A percentile compares a stretch with the other conserved stretches of the same genome.
Evolutionary conservation across 73 alveolate genomes (phyloP).

Genomic region (Paramecium octaurelia): DNA sequence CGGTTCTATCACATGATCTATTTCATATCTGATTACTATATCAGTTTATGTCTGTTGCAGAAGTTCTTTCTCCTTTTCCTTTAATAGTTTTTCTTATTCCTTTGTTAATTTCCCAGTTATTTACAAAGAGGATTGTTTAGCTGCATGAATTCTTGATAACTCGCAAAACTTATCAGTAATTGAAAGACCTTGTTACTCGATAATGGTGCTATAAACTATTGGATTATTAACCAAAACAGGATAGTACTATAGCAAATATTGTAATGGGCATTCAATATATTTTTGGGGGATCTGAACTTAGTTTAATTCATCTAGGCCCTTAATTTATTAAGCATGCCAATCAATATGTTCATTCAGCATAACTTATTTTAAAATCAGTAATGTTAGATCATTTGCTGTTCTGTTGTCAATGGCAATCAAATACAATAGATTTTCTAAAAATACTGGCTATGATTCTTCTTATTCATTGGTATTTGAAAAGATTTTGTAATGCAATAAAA

Average conservation of each 20-base stretch:
- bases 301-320: background rate
- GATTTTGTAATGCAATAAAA: background rate
- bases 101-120: background rate
- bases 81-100: background rate
- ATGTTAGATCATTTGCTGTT: background rate
- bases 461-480: background rate
- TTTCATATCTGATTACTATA: background rate
- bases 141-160: constrained; percentile 8
- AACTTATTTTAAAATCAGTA: background rate
- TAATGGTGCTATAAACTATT: background rate
- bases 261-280: background rate
- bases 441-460: constrained; percentile 12
- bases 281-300: background rate
- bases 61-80: background rate
- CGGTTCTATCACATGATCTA: background rate
- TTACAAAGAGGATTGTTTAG: background rate
- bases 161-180: background rate
- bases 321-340: constrained; percentile 27
- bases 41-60: background rate
- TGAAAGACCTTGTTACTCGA: background rate
- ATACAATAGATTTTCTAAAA: background rate
- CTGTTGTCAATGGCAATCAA: background rate
- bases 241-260: background rate
- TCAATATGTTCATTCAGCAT: constrained; percentile 23
- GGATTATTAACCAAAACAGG: constrained; percentile 25